Evolutionary conservation across 1,139 yeast genomes (phyloP), one percentile per base, ranked within the genome.

Genomic region (Candida freyschussii): DNA sequence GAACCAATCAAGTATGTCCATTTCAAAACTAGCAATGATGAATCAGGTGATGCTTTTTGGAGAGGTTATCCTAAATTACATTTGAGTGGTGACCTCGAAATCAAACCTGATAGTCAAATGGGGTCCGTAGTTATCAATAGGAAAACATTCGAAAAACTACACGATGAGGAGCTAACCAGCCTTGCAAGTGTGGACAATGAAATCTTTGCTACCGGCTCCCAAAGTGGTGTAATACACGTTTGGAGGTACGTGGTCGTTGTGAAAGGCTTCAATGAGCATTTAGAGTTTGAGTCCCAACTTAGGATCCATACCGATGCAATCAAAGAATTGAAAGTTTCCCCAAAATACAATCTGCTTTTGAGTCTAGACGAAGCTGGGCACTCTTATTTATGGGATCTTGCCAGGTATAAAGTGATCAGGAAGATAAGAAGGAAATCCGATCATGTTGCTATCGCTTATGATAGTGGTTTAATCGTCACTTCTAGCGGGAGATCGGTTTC

Each of bases 381-480:
- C 2, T 71, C 71, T 4, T 67, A 65, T 17, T 41, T 73, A 6
- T 79, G 89, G 89, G 83, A 81, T 45, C 47, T 73, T 26, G 64
- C 74, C 0, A 55, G 78, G 20, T 65, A 62, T 35, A 67, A 64
- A 32, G 63, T 67, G 31, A 67, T 81, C 9, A 55, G 81, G 34
- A 57, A 59, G 30, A 48, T 80, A 2, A 45, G 48, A 2, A 37
- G 38, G 3, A 43, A 43, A 7, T 30, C 57, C n/a, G 47, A 43
- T 13, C 53, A 60, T 17, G 55, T 68, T 3, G 60, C 72, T 7
- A 63, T 79, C 16, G 74, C 82, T 1, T 66, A 71, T 44, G 75
- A 72, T 35, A 59, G 74, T 0, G 87, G 85, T 0, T 62, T 64
- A 32, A 64, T 80, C 24, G 71, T 69, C 4, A 53, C 67, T 0